Percentiles rank a stretch among this genome's conserved stretches.
These are phyloP conservation scores for Nannochloropsis oceanica DNA, from an alignment of 108 stramenopile genomes.

Conservation along the genomic window DNA sequence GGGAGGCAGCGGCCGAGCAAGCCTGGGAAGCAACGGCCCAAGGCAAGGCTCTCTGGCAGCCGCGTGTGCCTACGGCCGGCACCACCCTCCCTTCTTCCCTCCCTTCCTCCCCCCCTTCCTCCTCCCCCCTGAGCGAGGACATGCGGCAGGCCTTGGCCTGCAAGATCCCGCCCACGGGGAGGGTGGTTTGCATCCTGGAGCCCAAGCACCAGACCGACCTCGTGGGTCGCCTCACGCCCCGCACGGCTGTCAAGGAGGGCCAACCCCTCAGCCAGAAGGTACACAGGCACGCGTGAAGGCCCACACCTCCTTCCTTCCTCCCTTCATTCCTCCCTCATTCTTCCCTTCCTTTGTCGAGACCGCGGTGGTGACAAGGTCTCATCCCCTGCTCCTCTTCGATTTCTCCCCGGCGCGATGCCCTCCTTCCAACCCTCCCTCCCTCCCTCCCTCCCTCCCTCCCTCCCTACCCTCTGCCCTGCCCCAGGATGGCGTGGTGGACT, in stretches of 20 bases:
- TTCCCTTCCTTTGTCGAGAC: slow-evolving; percentile 53
- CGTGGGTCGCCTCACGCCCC: background rate
- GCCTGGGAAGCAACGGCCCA: background rate
- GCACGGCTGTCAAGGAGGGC: background rate
- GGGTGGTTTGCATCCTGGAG: slow-evolving; percentile 25
- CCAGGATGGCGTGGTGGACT: no score
- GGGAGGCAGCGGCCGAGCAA: background rate
- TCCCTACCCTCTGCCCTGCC: no score
- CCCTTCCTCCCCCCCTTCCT: background rate
- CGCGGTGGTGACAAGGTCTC: no score
- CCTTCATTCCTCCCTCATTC: slow-evolving; percentile 21
- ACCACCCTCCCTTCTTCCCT: background rate
- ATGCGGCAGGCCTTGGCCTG: background rate
- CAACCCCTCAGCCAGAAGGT: no score
- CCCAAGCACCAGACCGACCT: slow-evolving; percentile 22
- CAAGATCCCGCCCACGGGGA: slow-evolving; percentile 33
- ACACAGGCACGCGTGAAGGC: no score
- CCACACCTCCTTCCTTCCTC: no score
- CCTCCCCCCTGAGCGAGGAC: background rate
- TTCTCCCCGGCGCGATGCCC: no score
- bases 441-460: no score
- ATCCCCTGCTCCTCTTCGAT: no score
- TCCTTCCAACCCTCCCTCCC: no score
- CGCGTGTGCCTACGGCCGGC: background rate
- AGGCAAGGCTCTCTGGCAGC: background rate